Evolutionary conservation across 176 grass and related monocot species (phyloP).

Genomic region (Oryza glaberrima): DNA sequence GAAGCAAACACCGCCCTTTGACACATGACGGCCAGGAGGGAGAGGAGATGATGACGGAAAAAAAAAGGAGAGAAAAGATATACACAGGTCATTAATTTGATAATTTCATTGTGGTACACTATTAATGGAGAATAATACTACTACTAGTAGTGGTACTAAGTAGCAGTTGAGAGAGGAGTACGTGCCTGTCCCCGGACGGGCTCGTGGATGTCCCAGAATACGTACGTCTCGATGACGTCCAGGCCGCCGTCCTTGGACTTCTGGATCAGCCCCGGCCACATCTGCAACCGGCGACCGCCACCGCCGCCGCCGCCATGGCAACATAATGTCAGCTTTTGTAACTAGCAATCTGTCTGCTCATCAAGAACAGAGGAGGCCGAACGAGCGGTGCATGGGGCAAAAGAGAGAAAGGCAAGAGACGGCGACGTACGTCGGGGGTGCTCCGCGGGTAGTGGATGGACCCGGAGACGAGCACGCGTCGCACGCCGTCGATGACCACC

Average conservation of each 20-base stretch:
- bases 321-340: not conserved
- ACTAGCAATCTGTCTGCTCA: not conserved
- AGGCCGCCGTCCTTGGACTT: constrained; percentile 97
- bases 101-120: not conserved
- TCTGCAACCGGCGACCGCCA: constrained; percentile 46
- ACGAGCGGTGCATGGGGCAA: not conserved
- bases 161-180: not conserved
- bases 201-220: constrained; percentile 98
- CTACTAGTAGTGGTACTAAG: not conserved
- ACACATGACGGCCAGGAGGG: constrained; percentile 33
- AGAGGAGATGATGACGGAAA: not conserved
- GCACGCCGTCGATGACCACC: constrained; percentile 80
- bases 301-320: constrained; percentile 5
- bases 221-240: constrained; percentile 88
- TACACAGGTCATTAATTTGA: not conserved
- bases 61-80: not conserved
- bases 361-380: not conserved
- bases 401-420: not conserved
- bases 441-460: constrained; percentile 98
- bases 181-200: constrained; percentile 79
- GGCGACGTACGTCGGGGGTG: constrained; percentile 73
- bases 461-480: constrained; percentile 92
- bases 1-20: constrained; percentile 32
- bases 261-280: constrained; percentile 95
- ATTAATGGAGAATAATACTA: not conserved